Percentiles rank a stretch among this genome's conserved stretches.
These are phyloP conservation scores for Oehlia diaphana DNA, from an alignment of 192 early-diverging fungal genomes.

Conservation along the genomic window DNA sequence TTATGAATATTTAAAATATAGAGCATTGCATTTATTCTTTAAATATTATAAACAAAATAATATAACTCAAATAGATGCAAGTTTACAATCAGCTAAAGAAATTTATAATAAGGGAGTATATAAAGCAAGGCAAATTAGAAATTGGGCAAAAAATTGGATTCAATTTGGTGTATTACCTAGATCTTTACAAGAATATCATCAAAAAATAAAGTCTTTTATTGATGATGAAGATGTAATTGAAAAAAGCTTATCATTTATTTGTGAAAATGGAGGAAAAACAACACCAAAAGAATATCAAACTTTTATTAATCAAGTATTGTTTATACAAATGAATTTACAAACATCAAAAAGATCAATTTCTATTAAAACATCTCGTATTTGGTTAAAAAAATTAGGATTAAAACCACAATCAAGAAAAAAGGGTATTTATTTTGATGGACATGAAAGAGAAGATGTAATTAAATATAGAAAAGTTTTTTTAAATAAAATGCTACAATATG, in stretches of 20 bases:
- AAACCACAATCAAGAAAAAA: not conserved
- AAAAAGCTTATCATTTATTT: not conserved
- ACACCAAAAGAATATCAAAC: not conserved
- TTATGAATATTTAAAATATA: too few relatives aligned
- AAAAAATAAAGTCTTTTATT: too few relatives aligned
- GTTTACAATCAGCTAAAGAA: too few relatives aligned
- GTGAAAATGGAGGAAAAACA: not conserved
- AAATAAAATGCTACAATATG: too few relatives aligned
- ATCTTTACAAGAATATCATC: not conserved
- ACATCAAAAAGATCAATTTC: too few relatives aligned
- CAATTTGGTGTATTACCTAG: not conserved
- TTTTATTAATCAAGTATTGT: not conserved
- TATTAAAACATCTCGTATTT: not conserved
- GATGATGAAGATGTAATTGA: conserved; percentile 3
- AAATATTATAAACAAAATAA: too few relatives aligned
- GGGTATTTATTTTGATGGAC: conserved; percentile 13
- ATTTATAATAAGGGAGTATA: not conserved
- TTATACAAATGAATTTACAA: too few relatives aligned
- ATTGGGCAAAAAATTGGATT: not conserved
- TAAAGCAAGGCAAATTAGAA: not conserved
- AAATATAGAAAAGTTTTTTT: not conserved
- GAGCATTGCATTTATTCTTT: too few relatives aligned
- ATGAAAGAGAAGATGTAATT: conserved; percentile 2
- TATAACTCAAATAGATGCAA: too few relatives aligned
- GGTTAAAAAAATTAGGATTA: not conserved